Conservation (phyloP, 345 rosid species). For the Moringa oleifera region DNA sequence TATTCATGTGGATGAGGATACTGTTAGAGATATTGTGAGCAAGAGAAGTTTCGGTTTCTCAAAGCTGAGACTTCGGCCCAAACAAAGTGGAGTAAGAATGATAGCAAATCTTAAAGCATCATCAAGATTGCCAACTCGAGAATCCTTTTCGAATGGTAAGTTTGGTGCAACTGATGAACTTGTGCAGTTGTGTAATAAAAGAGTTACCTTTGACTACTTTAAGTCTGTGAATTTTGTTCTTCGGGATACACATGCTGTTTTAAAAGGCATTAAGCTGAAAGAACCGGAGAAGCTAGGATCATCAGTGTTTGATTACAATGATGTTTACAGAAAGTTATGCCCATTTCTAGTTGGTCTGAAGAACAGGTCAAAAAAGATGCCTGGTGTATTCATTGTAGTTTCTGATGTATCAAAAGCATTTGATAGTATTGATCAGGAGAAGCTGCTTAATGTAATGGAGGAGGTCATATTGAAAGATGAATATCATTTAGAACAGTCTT, state of each 20-base stretch:
- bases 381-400: slow-evolving; percentile 53
- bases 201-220: slow-evolving; percentile 15
- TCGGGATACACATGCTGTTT: slow-evolving; percentile 59
- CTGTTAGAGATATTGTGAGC: slow-evolving; percentile 33
- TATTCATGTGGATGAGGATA: slow-evolving; percentile 30
- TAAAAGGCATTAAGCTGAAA: slow-evolving; percentile 60
- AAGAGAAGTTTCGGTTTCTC: slow-evolving; percentile 50
- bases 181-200: neutral
- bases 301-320: slow-evolving; percentile 81
- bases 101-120: slow-evolving; percentile 61
- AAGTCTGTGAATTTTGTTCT: slow-evolving; percentile 50
- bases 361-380: slow-evolving; percentile 33
- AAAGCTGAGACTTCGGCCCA: slow-evolving; percentile 66
- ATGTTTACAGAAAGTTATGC: slow-evolving; percentile 60
- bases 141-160: slow-evolving; percentile 13
- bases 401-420: slow-evolving; percentile 85
- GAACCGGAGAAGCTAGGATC: slow-evolving; percentile 69
- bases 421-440: slow-evolving; percentile 72
- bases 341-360: slow-evolving; percentile 51
- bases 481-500: slow-evolving; percentile 40
- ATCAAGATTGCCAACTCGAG: slow-evolving; percentile 28
- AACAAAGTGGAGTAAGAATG: slow-evolving; percentile 60
- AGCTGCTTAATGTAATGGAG: slow-evolving; percentile 48
- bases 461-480: slow-evolving; percentile 41
- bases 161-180: slow-evolving; percentile 12